phyloP scores from a whole-genome alignment of 495 filamentous ascomycete genomes.

The Penicillium fimorum region DNA sequence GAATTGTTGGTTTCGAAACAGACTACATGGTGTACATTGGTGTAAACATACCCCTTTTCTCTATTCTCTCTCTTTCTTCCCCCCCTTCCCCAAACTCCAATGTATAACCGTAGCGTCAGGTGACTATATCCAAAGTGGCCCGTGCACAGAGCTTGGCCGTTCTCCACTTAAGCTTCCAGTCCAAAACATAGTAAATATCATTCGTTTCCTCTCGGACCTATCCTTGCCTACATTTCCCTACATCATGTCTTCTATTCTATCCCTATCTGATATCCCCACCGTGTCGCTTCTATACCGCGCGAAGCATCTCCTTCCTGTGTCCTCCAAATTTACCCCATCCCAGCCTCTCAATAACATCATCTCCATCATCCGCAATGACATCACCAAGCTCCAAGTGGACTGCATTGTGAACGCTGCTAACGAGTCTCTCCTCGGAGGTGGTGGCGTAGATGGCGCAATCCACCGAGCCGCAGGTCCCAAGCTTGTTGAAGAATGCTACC shows the following conservation, averaged over 20 bases:
- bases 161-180: slow-evolving; percentile 9
- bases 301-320: slow-evolving; percentile 29
- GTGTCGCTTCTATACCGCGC: slow-evolving; percentile 59
- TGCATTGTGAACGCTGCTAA: slow-evolving; percentile 96
- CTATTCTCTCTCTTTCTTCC: not conserved
- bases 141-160: not conserved
- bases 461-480: slow-evolving; percentile 74
- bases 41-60: not conserved
- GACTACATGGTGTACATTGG: not conserved
- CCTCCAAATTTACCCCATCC: slow-evolving; percentile 39
- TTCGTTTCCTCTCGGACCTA: not conserved
- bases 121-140: not conserved
- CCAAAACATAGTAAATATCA: not conserved
- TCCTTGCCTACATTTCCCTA: not conserved
- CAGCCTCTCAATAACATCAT: slow-evolving; percentile 68
- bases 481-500: slow-evolving; percentile 68
- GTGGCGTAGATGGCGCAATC: slow-evolving; percentile 86
- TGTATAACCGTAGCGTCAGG: not conserved
- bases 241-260: slow-evolving; percentile 12
- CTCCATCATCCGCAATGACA: slow-evolving; percentile 70
- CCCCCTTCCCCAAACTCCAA: not conserved
- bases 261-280: slow-evolving; percentile 61
- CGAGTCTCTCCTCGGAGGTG: slow-evolving; percentile 71
- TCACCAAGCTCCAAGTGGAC: slow-evolving; percentile 76
- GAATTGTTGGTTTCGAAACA: not conserved